Percentiles rank a stretch among this genome's conserved stretches.
Conservation (phyloP, 495 filamentous ascomycete species). For the Pseudotulostoma volvatum region DNA sequence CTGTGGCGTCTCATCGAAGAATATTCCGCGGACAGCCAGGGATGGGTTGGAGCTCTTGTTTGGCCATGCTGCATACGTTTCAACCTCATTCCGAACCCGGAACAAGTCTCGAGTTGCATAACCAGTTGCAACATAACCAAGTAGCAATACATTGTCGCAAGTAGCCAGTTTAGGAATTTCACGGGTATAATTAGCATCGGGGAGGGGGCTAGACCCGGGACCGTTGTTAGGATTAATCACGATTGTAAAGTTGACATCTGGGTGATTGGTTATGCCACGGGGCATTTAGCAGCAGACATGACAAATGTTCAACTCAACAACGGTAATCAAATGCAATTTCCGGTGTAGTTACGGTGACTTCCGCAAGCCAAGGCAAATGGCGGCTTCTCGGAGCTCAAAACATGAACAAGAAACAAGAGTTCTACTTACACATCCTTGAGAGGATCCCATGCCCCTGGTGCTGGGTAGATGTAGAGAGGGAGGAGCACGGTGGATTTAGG, state of each 20-base stretch:
- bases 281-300: not conserved
- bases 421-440: conserved; percentile 29
- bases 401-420: conserved; percentile 6
- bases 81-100: conserved; percentile 27
- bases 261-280: conserved; percentile 24
- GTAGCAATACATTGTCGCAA: conserved; percentile 30
- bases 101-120: conserved; percentile 29
- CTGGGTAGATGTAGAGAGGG: conserved; percentile 41
- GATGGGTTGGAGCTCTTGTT: conserved; percentile 17
- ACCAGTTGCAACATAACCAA: conserved; percentile 39
- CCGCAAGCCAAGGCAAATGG: not conserved
- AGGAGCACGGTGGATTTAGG: conserved; percentile 32
- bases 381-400: no score
- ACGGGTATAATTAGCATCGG: conserved; percentile 35
- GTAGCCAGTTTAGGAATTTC: conserved; percentile 29
- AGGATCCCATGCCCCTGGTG: conserved; percentile 32
- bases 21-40: conserved; percentile 29
- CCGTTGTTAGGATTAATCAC: conserved; percentile 41
- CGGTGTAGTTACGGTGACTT: no score
- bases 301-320: not conserved
- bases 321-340: no score
- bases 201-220: conserved; percentile 27
- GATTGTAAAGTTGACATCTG: conserved; percentile 33
- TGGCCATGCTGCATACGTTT: conserved; percentile 32
- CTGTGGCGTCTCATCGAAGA: conserved; percentile 33